Evolutionary conservation across 306 rosid species (phyloP).

Genomic region (Heteromeles arbutifolia): DNA sequence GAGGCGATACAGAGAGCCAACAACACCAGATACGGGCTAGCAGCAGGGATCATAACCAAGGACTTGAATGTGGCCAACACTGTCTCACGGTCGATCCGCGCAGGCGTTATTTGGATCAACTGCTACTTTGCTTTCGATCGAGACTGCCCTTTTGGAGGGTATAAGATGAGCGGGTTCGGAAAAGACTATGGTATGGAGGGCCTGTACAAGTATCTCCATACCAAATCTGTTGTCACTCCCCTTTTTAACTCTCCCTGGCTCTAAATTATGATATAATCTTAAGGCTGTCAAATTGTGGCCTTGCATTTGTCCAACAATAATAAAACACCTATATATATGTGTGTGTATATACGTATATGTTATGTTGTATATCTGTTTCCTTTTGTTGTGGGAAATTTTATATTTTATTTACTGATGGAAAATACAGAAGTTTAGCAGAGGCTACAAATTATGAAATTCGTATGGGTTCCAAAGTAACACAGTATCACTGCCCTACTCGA

Average conservation of each 20-base stretch:
- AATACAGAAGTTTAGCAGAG: too few relatives aligned
- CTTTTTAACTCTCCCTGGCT: conserved; percentile 58
- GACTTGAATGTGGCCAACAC: conserved; percentile 67
- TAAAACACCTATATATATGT: too few relatives aligned
- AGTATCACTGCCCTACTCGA: too few relatives aligned
- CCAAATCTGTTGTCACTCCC: conserved; percentile 76
- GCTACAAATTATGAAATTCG: too few relatives aligned
- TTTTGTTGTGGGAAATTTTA: too few relatives aligned
- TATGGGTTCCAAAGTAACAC: too few relatives aligned
- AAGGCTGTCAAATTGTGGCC: too few relatives aligned
- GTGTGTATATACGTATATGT: too few relatives aligned
- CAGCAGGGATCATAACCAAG: conserved; percentile 80
- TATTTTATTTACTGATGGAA: too few relatives aligned
- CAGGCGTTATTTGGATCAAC: conserved; percentile 74
- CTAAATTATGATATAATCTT: too few relatives aligned
- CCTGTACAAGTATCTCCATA: conserved; percentile 57
- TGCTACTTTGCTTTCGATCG: conserved; percentile 60
- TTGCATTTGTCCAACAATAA: too few relatives aligned
- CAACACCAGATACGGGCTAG: conserved; percentile 63
- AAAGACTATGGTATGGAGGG: conserved; percentile 61
- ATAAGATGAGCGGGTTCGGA: conserved; percentile 84
- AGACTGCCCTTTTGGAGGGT: conserved; percentile 78
- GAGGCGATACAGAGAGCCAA: conserved; percentile 73
- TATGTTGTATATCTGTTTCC: too few relatives aligned
- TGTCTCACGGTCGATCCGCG: conserved; percentile 72